Evolutionary conservation across 768 basidiomycete species (phyloP).

Genomic region (Crucibulum laeve): DNA sequence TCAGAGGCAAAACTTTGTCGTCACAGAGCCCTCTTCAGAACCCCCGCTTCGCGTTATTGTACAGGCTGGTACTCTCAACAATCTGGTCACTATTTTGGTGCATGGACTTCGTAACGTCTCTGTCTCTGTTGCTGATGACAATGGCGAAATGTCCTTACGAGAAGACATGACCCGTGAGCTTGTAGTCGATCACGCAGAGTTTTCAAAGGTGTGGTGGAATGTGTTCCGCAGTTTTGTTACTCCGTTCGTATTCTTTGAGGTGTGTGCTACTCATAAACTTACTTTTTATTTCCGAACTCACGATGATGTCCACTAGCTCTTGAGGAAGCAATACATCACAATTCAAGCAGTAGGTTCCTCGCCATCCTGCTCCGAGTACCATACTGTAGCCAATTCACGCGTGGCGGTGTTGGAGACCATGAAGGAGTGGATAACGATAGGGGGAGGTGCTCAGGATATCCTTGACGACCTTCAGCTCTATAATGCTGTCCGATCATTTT

Average conservation of each 20-base stretch:
- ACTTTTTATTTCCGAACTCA: background rate
- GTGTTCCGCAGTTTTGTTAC: conserved; percentile 80
- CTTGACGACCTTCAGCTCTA: conserved; percentile 69
- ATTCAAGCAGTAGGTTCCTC: conserved; percentile 38
- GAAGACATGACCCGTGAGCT: conserved; percentile 73
- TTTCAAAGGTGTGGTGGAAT: conserved; percentile 78
- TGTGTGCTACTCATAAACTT: conserved; percentile 22
- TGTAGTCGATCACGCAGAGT: conserved; percentile 69
- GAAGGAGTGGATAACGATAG: conserved; percentile 67
- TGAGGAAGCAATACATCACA: conserved; percentile 70
- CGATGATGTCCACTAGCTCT: conserved; percentile 40
- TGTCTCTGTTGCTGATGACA: conserved; percentile 81
- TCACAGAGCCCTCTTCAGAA: conserved; percentile 63
- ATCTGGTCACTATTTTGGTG: conserved; percentile 69
- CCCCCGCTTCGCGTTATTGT: conserved; percentile 73
- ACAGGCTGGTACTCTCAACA: conserved; percentile 73
- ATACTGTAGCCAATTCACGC: conserved; percentile 47
- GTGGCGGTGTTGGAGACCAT: conserved; percentile 61
- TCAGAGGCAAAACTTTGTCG: conserved; percentile 50
- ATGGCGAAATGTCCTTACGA: conserved; percentile 76
- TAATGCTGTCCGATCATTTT: conserved; percentile 53
- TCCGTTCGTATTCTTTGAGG: conserved; percentile 83
- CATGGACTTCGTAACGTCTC: conserved; percentile 75
- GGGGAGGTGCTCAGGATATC: conserved; percentile 76
- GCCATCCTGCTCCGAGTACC: conserved; percentile 40